Evolutionary conservation across 805 yeast species (phyloP).

Genomic region (Myxozyma udenii): DNA sequence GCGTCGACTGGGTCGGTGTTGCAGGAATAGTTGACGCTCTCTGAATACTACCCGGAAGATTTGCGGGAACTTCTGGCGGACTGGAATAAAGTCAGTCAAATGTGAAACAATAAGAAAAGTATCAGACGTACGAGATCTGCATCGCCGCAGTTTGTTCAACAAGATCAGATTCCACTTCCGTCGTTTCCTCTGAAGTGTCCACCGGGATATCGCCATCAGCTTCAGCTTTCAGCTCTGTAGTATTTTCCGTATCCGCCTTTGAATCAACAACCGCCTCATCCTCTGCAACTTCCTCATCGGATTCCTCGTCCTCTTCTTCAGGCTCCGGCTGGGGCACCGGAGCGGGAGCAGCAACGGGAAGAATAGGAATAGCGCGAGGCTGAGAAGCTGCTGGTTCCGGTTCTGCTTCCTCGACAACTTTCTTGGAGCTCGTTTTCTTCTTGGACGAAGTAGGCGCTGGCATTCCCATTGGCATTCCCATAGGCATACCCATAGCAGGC

Average conservation of each 20-base stretch:
- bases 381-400: background rate
- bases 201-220: conserved; percentile 16
- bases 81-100: background rate
- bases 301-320: conserved; percentile 26
- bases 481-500: conserved; percentile 29
- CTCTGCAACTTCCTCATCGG: conserved; percentile 28
- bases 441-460: conserved; percentile 31
- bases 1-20: background rate
- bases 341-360: background rate
- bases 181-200: conserved; percentile 9
- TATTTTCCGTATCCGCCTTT: conserved; percentile 29
- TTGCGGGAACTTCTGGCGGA: background rate
- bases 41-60: too few relatives aligned
- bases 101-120: background rate
- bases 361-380: conserved; percentile 1
- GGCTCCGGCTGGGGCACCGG: conserved; percentile 9
- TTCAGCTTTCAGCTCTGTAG: conserved; percentile 31
- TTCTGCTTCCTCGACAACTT: background rate
- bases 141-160: background rate
- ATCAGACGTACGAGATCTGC: background rate
- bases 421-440: conserved; percentile 28
- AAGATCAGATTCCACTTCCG: conserved; percentile 1
- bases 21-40: background rate
- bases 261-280: conserved; percentile 33
- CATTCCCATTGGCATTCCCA: conserved; percentile 35